phyloP scores from a whole-genome alignment of 306 rosid species.

The Aeschynomene evenia region DNA sequence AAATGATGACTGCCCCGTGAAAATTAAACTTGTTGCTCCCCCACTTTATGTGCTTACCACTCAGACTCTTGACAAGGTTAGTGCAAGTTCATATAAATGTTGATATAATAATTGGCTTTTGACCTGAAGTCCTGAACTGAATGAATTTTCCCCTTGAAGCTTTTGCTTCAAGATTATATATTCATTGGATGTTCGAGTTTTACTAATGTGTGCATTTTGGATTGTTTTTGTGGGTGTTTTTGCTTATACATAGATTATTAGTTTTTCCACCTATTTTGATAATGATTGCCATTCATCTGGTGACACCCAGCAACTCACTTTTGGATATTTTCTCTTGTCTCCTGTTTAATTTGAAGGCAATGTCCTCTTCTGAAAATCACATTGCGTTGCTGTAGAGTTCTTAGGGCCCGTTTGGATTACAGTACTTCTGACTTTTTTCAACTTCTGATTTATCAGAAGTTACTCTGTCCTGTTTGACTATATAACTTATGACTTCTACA shows the following conservation, averaged over 20 bases:
- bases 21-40: slow-evolving; percentile 97
- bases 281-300: not conserved
- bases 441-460: too few relatives aligned
- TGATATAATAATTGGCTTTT: slow-evolving; percentile 15
- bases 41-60: slow-evolving; percentile 96
- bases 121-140: slow-evolving; percentile 5
- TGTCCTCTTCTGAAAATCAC: not conserved
- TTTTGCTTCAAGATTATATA: not conserved
- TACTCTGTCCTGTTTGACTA: too few relatives aligned
- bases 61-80: slow-evolving; percentile 97
- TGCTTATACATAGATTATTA: not conserved
- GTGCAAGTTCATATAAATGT: slow-evolving; percentile 9
- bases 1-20: slow-evolving; percentile 87
- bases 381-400: not conserved
- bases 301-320: not conserved
- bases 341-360: not conserved
- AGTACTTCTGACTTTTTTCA: too few relatives aligned
- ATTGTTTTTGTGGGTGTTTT: not conserved
- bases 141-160: not conserved
- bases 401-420: too few relatives aligned
- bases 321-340: not conserved
- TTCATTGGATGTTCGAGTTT: not conserved
- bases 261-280: not conserved
- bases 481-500: too few relatives aligned
- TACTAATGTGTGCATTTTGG: not conserved